These are phyloP conservation scores for Pythium aquatile DNA, from an alignment of 352 stramenopile species.

Conservation along the genomic window DNA sequence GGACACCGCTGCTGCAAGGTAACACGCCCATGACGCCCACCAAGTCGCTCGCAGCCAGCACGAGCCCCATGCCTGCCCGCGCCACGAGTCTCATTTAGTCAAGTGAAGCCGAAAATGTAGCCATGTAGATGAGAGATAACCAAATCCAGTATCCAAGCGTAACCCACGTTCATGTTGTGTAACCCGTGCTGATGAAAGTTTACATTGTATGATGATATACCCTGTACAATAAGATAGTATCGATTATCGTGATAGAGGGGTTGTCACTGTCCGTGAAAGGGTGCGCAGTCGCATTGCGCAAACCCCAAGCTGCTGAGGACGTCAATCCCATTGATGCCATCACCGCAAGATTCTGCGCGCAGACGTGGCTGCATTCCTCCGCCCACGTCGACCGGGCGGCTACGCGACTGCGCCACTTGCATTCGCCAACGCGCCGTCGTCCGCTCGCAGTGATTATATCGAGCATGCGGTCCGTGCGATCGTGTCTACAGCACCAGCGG, in stretches of 20 bases:
- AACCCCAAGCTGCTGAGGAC: background rate
- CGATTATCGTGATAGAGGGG: constrained; percentile 5
- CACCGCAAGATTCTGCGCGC: constrained; percentile 1
- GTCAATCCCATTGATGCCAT: constrained; percentile 2
- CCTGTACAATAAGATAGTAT: background rate
- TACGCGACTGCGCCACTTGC: background rate
- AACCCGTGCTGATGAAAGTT: background rate
- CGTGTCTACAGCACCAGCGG: background rate
- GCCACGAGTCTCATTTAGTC: constrained; percentile 14
- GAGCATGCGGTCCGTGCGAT: constrained; percentile 1
- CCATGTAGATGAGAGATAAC: constrained; percentile 7
- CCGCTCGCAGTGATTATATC: background rate
- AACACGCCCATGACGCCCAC: constrained; percentile 24
- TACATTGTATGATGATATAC: background rate
- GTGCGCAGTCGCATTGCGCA: constrained; percentile 12
- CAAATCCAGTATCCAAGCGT: constrained; percentile 8
- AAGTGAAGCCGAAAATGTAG: constrained; percentile 4
- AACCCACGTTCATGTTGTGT: background rate
- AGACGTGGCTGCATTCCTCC: background rate
- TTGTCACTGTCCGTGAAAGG: background rate
- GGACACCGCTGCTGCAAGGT: constrained; percentile 31
- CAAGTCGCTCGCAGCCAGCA: constrained; percentile 14
- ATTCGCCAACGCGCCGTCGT: constrained; percentile 2
- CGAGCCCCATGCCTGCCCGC: constrained; percentile 12
- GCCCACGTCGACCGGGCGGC: no score